Evolutionary conservation across 2,329 filamentous ascomycete genomes (phyloP), one percentile per base, ranked within the genome.

Genomic region (Blastomyces silverae): DNA sequence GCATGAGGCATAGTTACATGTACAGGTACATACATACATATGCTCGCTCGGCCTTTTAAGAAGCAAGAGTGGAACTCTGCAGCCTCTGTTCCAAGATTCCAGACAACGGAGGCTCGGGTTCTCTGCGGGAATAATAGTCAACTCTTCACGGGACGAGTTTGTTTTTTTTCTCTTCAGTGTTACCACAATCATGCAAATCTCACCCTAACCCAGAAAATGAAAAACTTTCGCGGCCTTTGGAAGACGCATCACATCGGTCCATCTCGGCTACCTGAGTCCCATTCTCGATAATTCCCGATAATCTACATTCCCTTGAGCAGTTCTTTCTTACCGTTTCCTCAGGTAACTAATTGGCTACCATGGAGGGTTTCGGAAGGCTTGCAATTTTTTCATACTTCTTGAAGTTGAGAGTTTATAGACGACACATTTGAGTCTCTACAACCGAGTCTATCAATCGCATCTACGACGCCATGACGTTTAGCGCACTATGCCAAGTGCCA

Each of bases 161-260:
- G 17, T 28, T 25, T 28, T 17, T 46, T 13, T 46, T 48, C 10
- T 22, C 20, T 48, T n/a, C 20, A 22, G 17, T 13, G 58, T 46
- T 28, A 31, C 25, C 11, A 34, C 58, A 60, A 59, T 60, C 39
- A 28, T 48, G 58, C 42, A 60, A 60, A 60, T 48, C 58, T 60
- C 46, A 60, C 25, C 58, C 58, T 34, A 60, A 48, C 22, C 58
- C 17, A 17, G 22, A 22, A 28, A 5, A 25, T 48, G 25, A n/a
- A 46, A 37, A 46, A 1, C 44, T 48, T 48, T 39, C 46, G 39
- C 58, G 58, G 58, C 42, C 31, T 60, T 60, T 60, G 58, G 58
- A 28, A 31, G 42, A 46, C 22, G 13, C n/a, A 46, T 60, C 56
- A 22, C 37, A 46, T 25, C 25, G 58, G 55, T 3, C 13, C 15